These are phyloP conservation scores for Centella asiatica DNA, from an alignment of 129 eudicot species.

Conservation along the genomic window DNA sequence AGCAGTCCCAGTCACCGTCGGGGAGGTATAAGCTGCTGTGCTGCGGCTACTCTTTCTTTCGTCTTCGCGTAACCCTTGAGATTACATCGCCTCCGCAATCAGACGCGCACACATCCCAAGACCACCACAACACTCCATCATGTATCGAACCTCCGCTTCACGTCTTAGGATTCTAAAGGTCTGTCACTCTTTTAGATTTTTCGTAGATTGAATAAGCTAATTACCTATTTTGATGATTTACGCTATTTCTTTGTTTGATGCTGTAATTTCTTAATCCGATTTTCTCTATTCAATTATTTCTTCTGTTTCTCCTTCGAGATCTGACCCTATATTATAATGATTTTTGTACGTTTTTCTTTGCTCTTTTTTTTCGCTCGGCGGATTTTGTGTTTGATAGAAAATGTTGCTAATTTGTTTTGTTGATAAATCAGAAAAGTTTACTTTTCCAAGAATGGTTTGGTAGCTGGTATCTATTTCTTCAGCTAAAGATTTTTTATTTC, in stretches of 20 bases:
- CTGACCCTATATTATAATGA: not conserved
- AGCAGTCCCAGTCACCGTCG: too few species aligned
- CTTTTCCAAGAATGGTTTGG: not conserved
- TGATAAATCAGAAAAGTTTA: too few species aligned
- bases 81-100: not conserved
- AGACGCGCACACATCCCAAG: not conserved
- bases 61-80: not conserved
- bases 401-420: not conserved
- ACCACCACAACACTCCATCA: slow-evolving; percentile 10
- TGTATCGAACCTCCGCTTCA: slow-evolving; percentile 71
- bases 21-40: too few species aligned
- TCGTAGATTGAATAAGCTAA: not conserved
- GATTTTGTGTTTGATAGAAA: not conserved
- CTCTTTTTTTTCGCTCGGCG: too few species aligned
- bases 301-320: slow-evolving; percentile 5
- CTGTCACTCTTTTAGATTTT: not conserved
- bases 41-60: too few species aligned
- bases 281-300: too few species aligned
- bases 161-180: slow-evolving; percentile 77
- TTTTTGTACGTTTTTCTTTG: not conserved
- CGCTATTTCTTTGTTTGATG: not conserved
- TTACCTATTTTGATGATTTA: not conserved
- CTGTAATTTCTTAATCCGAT: too few species aligned
- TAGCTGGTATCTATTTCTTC: not conserved
- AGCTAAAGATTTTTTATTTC: not conserved